A percentile compares a stretch with the other conserved stretches of the same genome.
These are phyloP conservation scores for Ogataea methylovora DNA, from an alignment of 805 yeast genomes.

Conservation along the genomic window DNA sequence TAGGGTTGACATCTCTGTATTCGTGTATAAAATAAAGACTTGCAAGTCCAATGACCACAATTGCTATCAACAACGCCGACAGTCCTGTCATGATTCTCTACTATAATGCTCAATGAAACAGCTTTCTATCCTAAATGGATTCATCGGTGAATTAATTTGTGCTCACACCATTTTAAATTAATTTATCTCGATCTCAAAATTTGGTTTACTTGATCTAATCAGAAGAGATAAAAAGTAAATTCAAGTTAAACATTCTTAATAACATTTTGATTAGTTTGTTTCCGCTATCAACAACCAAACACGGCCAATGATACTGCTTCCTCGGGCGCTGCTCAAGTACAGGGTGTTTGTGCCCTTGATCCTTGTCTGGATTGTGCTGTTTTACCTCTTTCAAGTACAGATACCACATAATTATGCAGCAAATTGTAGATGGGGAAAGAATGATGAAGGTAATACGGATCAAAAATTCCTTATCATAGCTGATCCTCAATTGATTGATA, in stretches of 20 bases:
- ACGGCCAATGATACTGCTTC: neutral
- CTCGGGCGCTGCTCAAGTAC: neutral
- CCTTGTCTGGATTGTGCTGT: neutral
- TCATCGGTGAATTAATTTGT: too few relatives aligned
- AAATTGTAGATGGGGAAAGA: neutral
- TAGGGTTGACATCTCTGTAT: slow-evolving; percentile 47
- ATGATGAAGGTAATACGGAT: neutral
- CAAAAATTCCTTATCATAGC: slow-evolving; percentile 45
- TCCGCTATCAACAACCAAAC: too few relatives aligned
- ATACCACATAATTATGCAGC: neutral
- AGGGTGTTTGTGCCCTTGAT: neutral
- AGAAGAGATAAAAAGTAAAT: too few relatives aligned
- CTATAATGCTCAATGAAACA: too few relatives aligned
- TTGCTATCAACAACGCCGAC: neutral
- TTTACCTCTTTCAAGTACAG: neutral
- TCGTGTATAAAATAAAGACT: slow-evolving; percentile 22
- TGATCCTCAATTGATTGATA: slow-evolving; percentile 91
- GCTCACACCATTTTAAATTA: too few relatives aligned
- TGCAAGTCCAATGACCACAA: slow-evolving; percentile 13
- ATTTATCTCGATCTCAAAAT: too few relatives aligned
- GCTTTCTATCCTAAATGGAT: too few relatives aligned
- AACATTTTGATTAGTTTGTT: too few relatives aligned
- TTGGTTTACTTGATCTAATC: too few relatives aligned
- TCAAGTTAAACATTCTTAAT: too few relatives aligned
- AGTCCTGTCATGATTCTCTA: neutral